phyloP scores from a whole-genome alignment of 306 rosid species.

The Ammopiptanthus mongolicus region DNA sequence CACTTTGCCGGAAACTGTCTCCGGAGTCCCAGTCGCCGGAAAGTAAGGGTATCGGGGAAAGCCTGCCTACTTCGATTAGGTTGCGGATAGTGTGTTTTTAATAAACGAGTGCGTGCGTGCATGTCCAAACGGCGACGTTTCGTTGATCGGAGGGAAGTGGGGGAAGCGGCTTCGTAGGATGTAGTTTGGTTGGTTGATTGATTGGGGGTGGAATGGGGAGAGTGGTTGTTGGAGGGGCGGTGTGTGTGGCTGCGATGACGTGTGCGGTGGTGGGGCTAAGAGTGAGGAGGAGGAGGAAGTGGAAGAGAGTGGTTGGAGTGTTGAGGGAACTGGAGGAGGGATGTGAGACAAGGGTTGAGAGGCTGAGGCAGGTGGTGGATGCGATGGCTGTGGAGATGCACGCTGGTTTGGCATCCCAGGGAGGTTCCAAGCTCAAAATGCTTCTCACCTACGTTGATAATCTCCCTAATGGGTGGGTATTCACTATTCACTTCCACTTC shows the following conservation, averaged over 20 bases:
- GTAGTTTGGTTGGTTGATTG: conserved; percentile 32
- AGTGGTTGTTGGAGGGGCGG: conserved; percentile 53
- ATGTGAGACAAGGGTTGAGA: conserved; percentile 49
- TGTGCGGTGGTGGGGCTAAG: conserved; percentile 64
- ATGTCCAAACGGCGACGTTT: conserved; percentile 58
- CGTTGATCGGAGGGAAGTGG: conserved; percentile 29
- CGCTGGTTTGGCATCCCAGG: conserved; percentile 87
- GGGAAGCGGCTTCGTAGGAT: conserved; percentile 35
- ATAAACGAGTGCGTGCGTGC: conserved; percentile 10
- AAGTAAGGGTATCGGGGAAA: neutral
- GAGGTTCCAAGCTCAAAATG: conserved; percentile 93
- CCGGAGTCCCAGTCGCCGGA: conserved; percentile 23
- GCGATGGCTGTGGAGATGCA: conserved; percentile 95
- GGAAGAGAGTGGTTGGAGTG: conserved; percentile 57
- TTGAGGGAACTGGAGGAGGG: conserved; percentile 59
- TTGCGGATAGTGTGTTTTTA: neutral
- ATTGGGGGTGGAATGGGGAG: conserved; percentile 48
- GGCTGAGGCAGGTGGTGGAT: conserved; percentile 70
- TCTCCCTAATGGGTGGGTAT: conserved; percentile 87
- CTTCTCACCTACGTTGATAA: conserved; percentile 63
- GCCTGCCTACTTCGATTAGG: neutral
- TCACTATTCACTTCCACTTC: neutral
- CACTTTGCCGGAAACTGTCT: conserved; percentile 30
- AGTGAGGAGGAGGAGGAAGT: conserved; percentile 55
- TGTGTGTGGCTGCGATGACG: conserved; percentile 52